phyloP scores from a whole-genome alignment of 2,329 filamentous ascomycete species.

The Harringtonia aguacate region DNA sequence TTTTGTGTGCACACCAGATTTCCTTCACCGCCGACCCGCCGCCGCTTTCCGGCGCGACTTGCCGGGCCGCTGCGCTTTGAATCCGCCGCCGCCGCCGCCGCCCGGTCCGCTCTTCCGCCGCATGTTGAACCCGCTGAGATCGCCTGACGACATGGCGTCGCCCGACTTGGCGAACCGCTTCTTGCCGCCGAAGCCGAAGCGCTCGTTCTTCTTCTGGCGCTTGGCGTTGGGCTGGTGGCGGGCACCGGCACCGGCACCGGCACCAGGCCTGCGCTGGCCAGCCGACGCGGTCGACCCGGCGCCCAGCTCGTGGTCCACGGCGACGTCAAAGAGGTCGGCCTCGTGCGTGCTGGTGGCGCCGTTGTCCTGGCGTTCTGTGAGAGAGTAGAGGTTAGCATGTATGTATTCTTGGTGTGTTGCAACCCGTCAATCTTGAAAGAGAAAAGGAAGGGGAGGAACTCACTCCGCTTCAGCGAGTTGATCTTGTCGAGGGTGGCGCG shows the following conservation, averaged over 20 bases:
- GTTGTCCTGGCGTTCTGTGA: conserved; percentile 72
- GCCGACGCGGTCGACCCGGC: conserved; percentile 4
- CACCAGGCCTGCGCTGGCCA: conserved; percentile 19
- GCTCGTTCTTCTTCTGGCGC: conserved; percentile 86
- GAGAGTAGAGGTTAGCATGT: conserved; percentile 14
- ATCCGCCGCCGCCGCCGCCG: conserved; percentile 15
- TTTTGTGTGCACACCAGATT: background rate
- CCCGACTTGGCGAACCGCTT: conserved; percentile 87
- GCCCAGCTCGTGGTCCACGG: conserved; percentile 58
- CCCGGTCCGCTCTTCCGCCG: conserved; percentile 61
- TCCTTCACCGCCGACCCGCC: conserved; percentile 19
- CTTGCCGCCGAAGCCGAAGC: conserved; percentile 94
- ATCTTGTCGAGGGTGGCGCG: conserved; percentile 92
- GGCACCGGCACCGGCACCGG: conserved; percentile 24
- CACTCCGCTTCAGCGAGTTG: conserved; percentile 88
- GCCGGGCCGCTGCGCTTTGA: conserved; percentile 15
- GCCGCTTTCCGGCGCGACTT: conserved; percentile 40
- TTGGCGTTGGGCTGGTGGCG: conserved; percentile 45
- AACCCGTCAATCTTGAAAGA: too few species aligned
- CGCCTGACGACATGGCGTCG: conserved; percentile 71
- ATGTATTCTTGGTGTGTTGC: too few species aligned
- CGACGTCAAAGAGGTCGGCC: conserved; percentile 83
- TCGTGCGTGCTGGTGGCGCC: conserved; percentile 59
- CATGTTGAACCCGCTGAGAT: conserved; percentile 68
- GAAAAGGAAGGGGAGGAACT: conserved; percentile 42